Evolutionary conservation across 2,329 filamentous ascomycete species (phyloP), one percentile per base, ranked within the genome.

Genomic region (Ceratocystis huliohia): DNA sequence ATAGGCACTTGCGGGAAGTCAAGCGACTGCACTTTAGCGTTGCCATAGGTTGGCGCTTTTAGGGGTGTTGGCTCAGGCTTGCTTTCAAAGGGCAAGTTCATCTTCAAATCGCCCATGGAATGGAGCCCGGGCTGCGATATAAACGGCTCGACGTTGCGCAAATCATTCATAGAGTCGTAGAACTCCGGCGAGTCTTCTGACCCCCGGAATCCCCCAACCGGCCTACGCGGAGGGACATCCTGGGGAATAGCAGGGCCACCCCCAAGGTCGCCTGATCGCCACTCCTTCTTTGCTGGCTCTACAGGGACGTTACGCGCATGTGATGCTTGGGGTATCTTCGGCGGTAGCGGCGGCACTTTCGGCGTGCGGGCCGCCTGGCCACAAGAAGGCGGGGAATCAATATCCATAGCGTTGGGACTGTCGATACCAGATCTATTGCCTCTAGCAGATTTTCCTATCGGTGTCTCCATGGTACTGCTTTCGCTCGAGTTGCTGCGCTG

Each of bases 371-470:
- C 75, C 71, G 67, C 70, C 45, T 37, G 46, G 5, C 50, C 66
- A 13, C 41, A 25, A 61, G 56, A 59, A 37, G 71, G 74, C 63
- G 83, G 82, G 3, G 81, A 78, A 70, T 87, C 84, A 63, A 87
- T 85, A 69, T 87, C 84, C 84, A 87, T 87, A 15, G 84, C 82
- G 67, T 80, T 82, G 2, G 83, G 81, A 69, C 80, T 84, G 45
- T 77, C 77, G 10, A 73, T 72, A 68, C n/a, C n/a, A 63, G 61
- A 4, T 7, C 28, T 63, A 45, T 33, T 59, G 5, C 64, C 30
- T 25, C 25, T 44, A 15, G 46, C n/a, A 7, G 45, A 22, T 15
- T 50, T 61, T 3, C 62, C 20, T 25, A 59, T 50, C 5, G 59
- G 30, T 2, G 46, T 57, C 22, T 63, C 59, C 22, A 33, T 13